Percentiles rank a stretch among this genome's conserved stretches.
Evolutionary conservation across 177 flowering plant species (phyloP).

Genomic region (Telopea speciosissima): DNA sequence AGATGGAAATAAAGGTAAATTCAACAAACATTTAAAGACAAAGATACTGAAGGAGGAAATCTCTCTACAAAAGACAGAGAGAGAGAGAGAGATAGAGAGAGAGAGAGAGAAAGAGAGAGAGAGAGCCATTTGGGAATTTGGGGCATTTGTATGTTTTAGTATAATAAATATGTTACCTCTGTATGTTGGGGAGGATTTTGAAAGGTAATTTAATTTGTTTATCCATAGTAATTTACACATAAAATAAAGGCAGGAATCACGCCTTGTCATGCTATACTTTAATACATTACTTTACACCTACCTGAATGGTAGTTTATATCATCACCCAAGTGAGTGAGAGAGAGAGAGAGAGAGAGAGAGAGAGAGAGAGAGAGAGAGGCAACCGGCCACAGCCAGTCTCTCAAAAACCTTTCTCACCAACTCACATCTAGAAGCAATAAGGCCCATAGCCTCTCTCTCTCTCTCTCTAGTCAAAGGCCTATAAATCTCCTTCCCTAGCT

Average conservation of each 20-base stretch:
- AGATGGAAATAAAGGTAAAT: no score
- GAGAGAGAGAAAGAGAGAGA: no score
- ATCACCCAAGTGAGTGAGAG: no score
- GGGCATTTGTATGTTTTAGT: no score
- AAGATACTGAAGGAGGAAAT: no score
- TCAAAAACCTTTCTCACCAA: conserved; percentile 75
- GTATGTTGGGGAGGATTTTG: background rate
- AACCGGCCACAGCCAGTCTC: conserved; percentile 43
- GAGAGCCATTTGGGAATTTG: no score
- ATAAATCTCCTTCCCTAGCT: conserved; percentile 35
- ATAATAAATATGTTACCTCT: no score
- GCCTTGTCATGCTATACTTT: conserved; percentile 27
- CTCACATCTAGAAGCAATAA: conserved; percentile 88
- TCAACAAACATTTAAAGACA: background rate
- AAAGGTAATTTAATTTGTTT: background rate
- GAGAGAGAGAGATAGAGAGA: no score
- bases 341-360: no score
- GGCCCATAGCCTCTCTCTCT: conserved; percentile 17
- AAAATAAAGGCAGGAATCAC: conserved; percentile 17
- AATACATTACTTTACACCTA: conserved; percentile 47
- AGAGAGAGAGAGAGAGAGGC: no score
- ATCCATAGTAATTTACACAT: conserved; percentile 6
- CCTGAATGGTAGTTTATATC: no score
- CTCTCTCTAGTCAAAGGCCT: conserved; percentile 35
- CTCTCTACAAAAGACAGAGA: no score